phyloP scores from a whole-genome alignment of 345 rosid genomes.

The Euphorbia peplus region DNA sequence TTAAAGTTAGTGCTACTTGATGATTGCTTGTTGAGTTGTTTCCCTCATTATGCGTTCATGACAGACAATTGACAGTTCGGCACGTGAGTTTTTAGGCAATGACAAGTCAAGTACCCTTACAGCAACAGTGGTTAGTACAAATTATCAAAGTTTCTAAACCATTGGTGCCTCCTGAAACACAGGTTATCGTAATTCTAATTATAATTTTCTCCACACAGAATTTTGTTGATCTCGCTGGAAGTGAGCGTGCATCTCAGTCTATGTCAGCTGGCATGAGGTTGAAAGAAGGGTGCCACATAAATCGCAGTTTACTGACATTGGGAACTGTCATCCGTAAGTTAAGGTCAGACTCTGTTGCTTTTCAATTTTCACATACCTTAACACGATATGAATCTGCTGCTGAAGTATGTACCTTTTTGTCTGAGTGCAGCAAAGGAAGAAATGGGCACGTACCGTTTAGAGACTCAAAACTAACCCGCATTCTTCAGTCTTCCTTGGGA shows the following conservation, averaged over 20 bases:
- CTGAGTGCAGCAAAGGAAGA: constrained; percentile 83
- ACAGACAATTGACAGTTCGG: constrained; percentile 83
- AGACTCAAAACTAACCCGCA: constrained; percentile 94
- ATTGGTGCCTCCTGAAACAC: constrained; percentile 5
- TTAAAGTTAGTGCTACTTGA: constrained; percentile 1
- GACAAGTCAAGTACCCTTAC: constrained; percentile 68
- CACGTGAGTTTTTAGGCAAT: constrained; percentile 56
- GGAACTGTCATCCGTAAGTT: constrained; percentile 95
- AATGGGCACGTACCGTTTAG: constrained; percentile 84
- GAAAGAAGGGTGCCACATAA: constrained; percentile 96
- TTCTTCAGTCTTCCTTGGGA: constrained; percentile 85
- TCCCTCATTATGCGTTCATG: constrained; percentile 11
- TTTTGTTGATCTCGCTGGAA: constrained; percentile 93
- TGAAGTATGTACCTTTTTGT: constrained; percentile 18
- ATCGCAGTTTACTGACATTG: constrained; percentile 82
- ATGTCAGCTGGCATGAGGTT: constrained; percentile 79
- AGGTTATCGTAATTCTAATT: constrained; percentile 2
- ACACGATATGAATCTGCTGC: constrained; percentile 1
- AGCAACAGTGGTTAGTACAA: constrained; percentile 66
- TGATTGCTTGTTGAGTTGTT: constrained; percentile 3
- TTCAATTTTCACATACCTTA: not conserved
- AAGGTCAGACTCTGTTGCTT: constrained; percentile 49
- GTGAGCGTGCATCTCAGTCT: constrained; percentile 96
- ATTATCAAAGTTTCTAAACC: constrained; percentile 2
- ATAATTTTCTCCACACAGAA: constrained; percentile 44